Percentiles rank a stretch among this genome's conserved stretches.
Conservation (phyloP, 495 filamentous ascomycete species). For the Tuber aestivum region DNA sequence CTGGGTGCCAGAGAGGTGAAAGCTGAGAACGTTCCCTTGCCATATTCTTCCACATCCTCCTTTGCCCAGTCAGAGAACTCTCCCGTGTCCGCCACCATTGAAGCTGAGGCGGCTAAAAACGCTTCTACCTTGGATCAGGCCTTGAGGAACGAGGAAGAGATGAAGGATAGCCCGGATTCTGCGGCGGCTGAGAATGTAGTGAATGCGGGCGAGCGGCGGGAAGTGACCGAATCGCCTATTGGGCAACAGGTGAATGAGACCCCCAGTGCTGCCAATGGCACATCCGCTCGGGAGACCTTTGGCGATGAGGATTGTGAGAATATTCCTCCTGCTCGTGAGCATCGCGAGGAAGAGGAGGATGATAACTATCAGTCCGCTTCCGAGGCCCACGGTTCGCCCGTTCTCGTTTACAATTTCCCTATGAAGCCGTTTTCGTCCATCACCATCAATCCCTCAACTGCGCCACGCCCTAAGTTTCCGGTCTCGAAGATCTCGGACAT, state of each 20-base stretch:
- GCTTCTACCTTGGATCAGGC: conserved; percentile 43
- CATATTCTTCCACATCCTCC: conserved; percentile 32
- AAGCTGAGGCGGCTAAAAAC: conserved; percentile 44
- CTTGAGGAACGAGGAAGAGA: conserved; percentile 48
- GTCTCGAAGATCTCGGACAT: conserved; percentile 51
- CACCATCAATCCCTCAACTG: conserved; percentile 43
- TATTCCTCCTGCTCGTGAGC: conserved; percentile 50
- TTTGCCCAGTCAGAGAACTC: conserved; percentile 47
- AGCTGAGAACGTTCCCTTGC: conserved; percentile 39
- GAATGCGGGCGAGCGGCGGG: conserved; percentile 10
- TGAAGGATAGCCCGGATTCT: conserved; percentile 15
- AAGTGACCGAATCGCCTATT: conserved; percentile 12
- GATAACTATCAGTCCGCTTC: conserved; percentile 63
- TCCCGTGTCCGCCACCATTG: conserved; percentile 33
- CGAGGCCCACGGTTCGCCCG: conserved; percentile 56
- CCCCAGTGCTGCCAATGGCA: conserved; percentile 30
- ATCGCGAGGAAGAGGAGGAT: conserved; percentile 50
- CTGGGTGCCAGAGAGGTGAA: conserved; percentile 31
- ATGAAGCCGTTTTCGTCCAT: conserved; percentile 93
- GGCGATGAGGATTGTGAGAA: conserved; percentile 9
- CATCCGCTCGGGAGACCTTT: conserved; percentile 35
- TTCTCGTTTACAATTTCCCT: conserved; percentile 88
- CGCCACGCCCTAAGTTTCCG: conserved; percentile 39
- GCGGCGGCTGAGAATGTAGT: conserved; percentile 42
- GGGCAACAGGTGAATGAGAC: not conserved